Evolutionary conservation across 345 rosid species (phyloP).

Genomic region (Sisymbrium irio): DNA sequence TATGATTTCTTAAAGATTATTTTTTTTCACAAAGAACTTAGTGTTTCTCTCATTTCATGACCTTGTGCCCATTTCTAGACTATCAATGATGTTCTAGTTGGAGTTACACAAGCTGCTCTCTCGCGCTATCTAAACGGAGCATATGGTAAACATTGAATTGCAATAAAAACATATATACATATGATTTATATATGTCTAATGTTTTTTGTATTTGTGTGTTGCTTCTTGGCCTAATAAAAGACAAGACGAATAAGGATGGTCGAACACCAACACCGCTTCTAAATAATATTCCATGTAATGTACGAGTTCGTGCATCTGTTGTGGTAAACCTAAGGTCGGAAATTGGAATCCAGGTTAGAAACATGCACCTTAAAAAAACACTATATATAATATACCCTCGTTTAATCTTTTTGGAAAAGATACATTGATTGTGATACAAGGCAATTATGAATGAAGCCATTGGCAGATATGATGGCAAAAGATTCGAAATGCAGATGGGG

Average conservation of each 20-base stretch:
- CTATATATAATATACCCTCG: background rate
- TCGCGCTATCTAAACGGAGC: conserved; percentile 45
- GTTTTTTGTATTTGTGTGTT: background rate
- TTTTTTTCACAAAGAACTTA: background rate
- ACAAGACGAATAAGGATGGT: conserved; percentile 10
- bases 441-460: conserved; percentile 27
- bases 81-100: conserved; percentile 62
- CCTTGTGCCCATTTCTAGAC: conserved; percentile 41
- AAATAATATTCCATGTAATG: conserved; percentile 10
- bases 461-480: conserved; percentile 49
- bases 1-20: background rate
- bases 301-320: conserved; percentile 42
- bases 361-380: background rate
- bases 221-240: background rate
- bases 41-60: background rate
- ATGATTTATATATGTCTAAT: background rate
- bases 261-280: conserved; percentile 1
- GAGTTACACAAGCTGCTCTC: conserved; percentile 62
- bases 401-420: background rate
- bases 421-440: background rate
- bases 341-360: conserved; percentile 48
- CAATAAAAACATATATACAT: background rate
- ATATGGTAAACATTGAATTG: conserved; percentile 32
- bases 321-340: conserved; percentile 43
- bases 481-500: conserved; percentile 47